A percentile compares a stretch with the other conserved stretches of the same genome.
Conservation (phyloP, 768 basidiomycete species). For the Lyophyllum shimeji region DNA sequence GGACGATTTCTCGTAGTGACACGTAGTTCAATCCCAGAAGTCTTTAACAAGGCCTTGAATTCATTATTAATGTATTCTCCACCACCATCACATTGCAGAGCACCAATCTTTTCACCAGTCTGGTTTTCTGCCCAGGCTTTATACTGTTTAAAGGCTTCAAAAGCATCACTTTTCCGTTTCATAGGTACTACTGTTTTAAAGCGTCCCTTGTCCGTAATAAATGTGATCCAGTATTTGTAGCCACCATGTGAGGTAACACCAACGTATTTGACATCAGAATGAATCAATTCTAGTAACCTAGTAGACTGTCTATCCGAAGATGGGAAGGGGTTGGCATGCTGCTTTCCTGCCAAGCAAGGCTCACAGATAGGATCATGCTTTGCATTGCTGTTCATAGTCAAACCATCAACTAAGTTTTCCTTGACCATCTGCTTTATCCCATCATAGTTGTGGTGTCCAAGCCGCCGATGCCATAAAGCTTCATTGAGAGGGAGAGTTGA, state of each 20-base stretch:
- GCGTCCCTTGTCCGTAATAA: background rate
- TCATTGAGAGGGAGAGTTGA: no score
- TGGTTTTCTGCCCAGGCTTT: background rate
- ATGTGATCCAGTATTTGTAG: background rate
- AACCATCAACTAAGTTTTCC: no score
- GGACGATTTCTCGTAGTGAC: background rate
- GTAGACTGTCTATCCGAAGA: background rate
- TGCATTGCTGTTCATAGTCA: no score
- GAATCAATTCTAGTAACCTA: background rate
- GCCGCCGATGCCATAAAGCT: no score
- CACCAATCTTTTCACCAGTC: background rate
- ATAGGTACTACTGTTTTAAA: background rate
- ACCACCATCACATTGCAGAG: background rate
- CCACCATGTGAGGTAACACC: background rate
- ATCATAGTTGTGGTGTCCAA: no score
- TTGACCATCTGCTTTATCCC: no score
- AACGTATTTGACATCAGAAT: background rate
- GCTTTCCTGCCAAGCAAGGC: background rate
- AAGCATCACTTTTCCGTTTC: background rate
- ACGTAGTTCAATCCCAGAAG: background rate
- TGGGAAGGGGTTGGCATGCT: background rate
- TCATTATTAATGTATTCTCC: background rate
- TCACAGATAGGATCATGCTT: background rate
- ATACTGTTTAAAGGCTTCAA: background rate
- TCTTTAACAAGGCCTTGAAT: background rate